Percentiles rank a stretch among this genome's conserved stretches.
phyloP scores from a whole-genome alignment of 305 asterid species.

The Striga hermonthica region DNA sequence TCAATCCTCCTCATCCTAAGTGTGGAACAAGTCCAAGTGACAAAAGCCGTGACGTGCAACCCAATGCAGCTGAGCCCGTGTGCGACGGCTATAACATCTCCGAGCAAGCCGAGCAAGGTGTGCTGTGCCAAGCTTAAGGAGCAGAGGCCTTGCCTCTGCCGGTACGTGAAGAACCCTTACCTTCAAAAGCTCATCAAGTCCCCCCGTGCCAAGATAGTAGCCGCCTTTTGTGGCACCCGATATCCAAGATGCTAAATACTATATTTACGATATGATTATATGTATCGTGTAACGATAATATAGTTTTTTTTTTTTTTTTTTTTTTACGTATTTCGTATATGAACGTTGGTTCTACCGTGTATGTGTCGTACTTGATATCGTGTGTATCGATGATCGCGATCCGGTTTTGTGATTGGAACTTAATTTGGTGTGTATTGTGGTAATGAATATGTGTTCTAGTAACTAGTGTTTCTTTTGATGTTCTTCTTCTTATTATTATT shows the following conservation, averaged over 20 bases:
- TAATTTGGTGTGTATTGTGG: too few species aligned
- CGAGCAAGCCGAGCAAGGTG: background rate
- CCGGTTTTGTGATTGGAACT: too few species aligned
- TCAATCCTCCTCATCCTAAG: slow-evolving; percentile 18
- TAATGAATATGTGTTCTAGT: too few species aligned
- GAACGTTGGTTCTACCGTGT: too few species aligned
- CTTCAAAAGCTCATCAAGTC: slow-evolving; percentile 1
- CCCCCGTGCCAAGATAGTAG: background rate
- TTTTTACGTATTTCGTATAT: too few species aligned
- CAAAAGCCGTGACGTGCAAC: background rate
- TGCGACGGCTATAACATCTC: background rate
- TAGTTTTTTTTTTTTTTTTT: too few species aligned
- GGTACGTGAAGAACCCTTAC: background rate
- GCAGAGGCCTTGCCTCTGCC: background rate
- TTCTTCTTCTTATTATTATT: too few species aligned
- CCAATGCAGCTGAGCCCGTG: background rate
- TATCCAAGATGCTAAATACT: background rate
- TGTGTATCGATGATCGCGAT: too few species aligned
- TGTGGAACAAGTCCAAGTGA: background rate
- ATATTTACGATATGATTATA: too few species aligned
- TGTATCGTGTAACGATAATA: too few species aligned
- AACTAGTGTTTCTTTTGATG: too few species aligned
- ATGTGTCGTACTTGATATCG: too few species aligned
- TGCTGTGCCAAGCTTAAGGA: background rate
- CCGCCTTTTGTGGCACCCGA: background rate